phyloP scores from a whole-genome alignment of 441 rosid species.

The Bocquillonia castaneifolia region DNA sequence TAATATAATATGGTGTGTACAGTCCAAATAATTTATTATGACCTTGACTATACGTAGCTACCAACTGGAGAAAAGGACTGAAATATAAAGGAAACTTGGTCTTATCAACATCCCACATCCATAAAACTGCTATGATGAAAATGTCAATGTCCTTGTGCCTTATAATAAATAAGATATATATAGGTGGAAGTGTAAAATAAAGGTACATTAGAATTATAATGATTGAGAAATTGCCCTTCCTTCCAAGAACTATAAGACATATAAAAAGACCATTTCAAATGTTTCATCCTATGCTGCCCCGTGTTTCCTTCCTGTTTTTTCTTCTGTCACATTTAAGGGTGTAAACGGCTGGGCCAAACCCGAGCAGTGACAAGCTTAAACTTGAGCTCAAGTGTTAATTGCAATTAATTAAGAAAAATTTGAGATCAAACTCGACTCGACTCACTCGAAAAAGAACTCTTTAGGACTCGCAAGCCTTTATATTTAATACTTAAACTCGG shows the following conservation, averaged over 20 bases:
- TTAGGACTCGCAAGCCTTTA: no score
- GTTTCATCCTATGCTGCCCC: conserved; percentile 23
- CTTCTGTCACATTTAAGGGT: conserved; percentile 15
- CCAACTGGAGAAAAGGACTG: conserved; percentile 1
- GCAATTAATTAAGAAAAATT: no score
- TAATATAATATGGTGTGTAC: no score
- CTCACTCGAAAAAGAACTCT: no score
- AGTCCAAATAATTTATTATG: background rate
- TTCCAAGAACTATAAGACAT: conserved; percentile 20
- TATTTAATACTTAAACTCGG: no score
- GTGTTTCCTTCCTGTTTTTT: conserved; percentile 17
- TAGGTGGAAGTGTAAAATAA: background rate
- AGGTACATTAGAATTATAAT: background rate
- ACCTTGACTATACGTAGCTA: background rate
- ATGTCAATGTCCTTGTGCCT: background rate
- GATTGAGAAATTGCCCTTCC: background rate
- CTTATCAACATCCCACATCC: background rate
- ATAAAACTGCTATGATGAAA: background rate
- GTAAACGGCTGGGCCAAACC: no score
- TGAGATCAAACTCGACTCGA: no score
- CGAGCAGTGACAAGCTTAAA: no score
- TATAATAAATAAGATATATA: background rate
- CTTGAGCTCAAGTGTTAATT: no score
- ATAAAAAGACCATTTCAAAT: conserved; percentile 16
- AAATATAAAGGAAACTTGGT: background rate